These are phyloP conservation scores for Acer campestre DNA, from an alignment of 345 rosid genomes.

Conservation along the genomic window DNA sequence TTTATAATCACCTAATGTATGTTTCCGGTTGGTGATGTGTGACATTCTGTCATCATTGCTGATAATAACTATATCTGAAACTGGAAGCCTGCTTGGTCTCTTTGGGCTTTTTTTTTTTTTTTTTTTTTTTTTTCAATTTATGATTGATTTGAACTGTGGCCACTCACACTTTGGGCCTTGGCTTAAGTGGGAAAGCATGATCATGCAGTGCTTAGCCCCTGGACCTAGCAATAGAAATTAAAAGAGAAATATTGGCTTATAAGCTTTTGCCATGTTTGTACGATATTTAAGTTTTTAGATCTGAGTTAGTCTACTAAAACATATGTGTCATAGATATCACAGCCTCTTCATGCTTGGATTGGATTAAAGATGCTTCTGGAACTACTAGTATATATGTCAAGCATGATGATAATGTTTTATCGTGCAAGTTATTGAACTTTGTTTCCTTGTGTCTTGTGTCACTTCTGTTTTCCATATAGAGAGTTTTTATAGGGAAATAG, in stretches of 20 bases:
- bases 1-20: neutral
- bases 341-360: neutral
- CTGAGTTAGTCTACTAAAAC: slow-evolving; percentile 9
- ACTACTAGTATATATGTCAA: neutral
- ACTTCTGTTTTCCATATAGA: neutral
- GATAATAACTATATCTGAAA: neutral
- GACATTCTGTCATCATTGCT: neutral
- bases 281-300: neutral
- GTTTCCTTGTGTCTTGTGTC: neutral
- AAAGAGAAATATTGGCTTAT: neutral
- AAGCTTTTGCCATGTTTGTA: neutral
- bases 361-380: neutral
- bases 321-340: neutral
- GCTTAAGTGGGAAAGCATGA: neutral
- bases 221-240: slow-evolving; percentile 2
- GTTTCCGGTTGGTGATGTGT: neutral
- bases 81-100: neutral
- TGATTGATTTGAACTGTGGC: neutral
- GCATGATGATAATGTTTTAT: neutral
- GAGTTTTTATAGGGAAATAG: neutral
- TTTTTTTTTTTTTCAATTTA: neutral
- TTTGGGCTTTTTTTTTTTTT: neutral
- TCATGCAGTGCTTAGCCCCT: neutral
- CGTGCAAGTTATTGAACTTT: neutral
- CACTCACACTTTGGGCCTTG: neutral